phyloP scores from a whole-genome alignment of 2,329 filamentous ascomycete species.

The Fusarium kyushuense region DNA sequence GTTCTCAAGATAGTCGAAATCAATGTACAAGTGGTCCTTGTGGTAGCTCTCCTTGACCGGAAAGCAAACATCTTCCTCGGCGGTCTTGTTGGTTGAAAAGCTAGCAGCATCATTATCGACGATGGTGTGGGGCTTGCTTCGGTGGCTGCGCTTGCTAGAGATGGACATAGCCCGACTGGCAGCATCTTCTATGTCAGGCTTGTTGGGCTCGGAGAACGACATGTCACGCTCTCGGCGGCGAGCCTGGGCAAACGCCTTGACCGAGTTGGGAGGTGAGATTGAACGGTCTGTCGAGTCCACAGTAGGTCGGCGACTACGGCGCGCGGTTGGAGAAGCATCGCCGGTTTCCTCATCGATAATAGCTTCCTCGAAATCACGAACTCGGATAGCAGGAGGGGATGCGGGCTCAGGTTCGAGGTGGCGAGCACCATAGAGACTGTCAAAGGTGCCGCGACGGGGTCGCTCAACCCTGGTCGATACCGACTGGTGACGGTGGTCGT shows the following conservation, averaged over 20 bases:
- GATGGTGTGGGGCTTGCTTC: slow-evolving; percentile 69
- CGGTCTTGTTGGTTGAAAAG: slow-evolving; percentile 74
- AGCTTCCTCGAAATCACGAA: slow-evolving; percentile 89
- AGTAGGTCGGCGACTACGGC: slow-evolving; percentile 66
- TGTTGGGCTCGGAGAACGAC: slow-evolving; percentile 64
- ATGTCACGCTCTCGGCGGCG: slow-evolving; percentile 83
- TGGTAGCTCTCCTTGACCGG: slow-evolving; percentile 75
- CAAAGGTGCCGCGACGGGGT: slow-evolving; percentile 77
- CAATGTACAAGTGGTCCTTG: slow-evolving; percentile 83
- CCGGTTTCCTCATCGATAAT: slow-evolving; percentile 79
- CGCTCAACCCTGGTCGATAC: slow-evolving; percentile 69
- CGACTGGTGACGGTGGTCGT: slow-evolving; percentile 84
- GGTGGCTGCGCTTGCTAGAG: slow-evolving; percentile 70
- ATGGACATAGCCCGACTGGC: slow-evolving; percentile 79
- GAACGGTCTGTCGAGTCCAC: slow-evolving; percentile 73
- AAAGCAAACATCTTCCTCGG: slow-evolving; percentile 90
- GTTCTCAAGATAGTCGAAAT: slow-evolving; percentile 94
- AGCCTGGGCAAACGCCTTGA: slow-evolving; percentile 95
- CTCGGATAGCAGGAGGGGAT: slow-evolving; percentile 57
- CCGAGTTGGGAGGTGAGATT: slow-evolving; percentile 91
- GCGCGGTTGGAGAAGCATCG: slow-evolving; percentile 57
- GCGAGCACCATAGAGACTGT: slow-evolving; percentile 72
- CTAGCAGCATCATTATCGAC: slow-evolving; percentile 73
- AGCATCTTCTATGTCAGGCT: slow-evolving; percentile 57
- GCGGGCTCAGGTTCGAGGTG: slow-evolving; percentile 57